These are phyloP conservation scores for Irpex sp. DNA, from an alignment of 1,284 basidiomycete genomes.

Conservation along the genomic window DNA sequence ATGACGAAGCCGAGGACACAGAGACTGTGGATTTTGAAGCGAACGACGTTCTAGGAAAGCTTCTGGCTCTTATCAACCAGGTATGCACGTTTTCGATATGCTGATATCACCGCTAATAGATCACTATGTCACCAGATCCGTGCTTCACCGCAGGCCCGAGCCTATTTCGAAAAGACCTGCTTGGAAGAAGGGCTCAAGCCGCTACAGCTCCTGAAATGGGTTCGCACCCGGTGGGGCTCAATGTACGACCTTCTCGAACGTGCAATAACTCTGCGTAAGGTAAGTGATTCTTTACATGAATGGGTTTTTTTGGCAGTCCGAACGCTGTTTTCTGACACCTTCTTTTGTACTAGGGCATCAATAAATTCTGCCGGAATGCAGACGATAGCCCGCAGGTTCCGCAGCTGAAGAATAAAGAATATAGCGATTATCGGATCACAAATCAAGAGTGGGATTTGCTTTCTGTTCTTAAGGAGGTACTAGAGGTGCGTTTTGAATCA, in stretches of 20 bases:
- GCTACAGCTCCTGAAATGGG: constrained; percentile 9
- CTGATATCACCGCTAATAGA: too few species aligned
- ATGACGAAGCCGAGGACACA: background rate
- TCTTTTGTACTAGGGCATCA: constrained; percentile 18
- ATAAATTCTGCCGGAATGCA: constrained; percentile 21
- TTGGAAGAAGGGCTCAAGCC: constrained; percentile 2
- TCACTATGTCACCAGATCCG: background rate
- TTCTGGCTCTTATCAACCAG: constrained; percentile 3
- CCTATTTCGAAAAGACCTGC: constrained; percentile 1
- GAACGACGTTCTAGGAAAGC: background rate
- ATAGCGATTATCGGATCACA: constrained; percentile 18
- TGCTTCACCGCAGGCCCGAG: constrained; percentile 2
- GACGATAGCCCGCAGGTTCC: constrained; percentile 23
- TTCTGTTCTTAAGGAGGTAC: constrained; percentile 19
- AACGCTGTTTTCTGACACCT: too few species aligned
- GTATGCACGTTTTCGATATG: background rate
- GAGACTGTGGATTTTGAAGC: background rate
- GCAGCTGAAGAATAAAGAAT: constrained; percentile 21
- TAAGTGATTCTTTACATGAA: background rate
- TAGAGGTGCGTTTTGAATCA: constrained; percentile 3
- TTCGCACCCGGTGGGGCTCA: constrained; percentile 12
- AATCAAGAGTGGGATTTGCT: constrained; percentile 20
- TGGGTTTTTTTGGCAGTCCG: background rate
- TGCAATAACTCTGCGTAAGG: background rate
- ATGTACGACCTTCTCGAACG: constrained; percentile 8